Base-by-base conservation (phyloP, 2,329 filamentous ascomycete species). In the Seiridium cupressi region DNA sequence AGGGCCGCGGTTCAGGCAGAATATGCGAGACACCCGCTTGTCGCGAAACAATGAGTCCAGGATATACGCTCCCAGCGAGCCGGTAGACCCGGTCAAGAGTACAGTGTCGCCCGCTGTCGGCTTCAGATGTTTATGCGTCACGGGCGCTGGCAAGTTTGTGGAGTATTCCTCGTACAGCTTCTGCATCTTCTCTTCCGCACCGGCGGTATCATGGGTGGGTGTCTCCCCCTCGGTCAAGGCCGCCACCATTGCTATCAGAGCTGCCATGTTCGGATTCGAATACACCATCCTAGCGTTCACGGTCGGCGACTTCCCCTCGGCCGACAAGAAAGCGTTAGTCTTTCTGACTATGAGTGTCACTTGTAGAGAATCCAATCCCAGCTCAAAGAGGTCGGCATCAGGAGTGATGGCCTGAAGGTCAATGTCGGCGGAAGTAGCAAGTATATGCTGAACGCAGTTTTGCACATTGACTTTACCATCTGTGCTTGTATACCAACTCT, bases 11-110 rank as follows among this genome's bases (percentile, higher is more conserved):
- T 61, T 64, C 4, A 69, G 65, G 46, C 65, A 66, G 61, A 64
- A 64, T 26, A 69, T 61, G 4, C 32, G 36, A 6, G 58, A 49
- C 5, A 69, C 58, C 9, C 48, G 10, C n/a, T 38, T 5, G 26
- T 64, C 47, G 4, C 40, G 32, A 4, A 60, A 47, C n/a, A 69
- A 36, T 1, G 57, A 55, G 51, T 66, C 61, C 5, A 69, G 60
- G 9, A 68, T 58, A 46, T 69, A 67, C 11, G 66, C 62, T 1
- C 67, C 67, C 26, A 69, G 46, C 0, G 66, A 65, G 32, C 67
- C 67, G 2, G 66, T 69, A 8, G 66, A 63, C 1, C 67, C 67
- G 1, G 67, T 69, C 7, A 69, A n/a, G 34, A 69, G 44, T 8
- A 69, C 61, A n/a, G 59, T 55, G 18, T 57, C 35, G 7, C 40